Evolutionary conservation across 2,329 filamentous ascomycete species (phyloP), one percentile per base, ranked within the genome.

Genomic region (Penicillium oxalicum): DNA sequence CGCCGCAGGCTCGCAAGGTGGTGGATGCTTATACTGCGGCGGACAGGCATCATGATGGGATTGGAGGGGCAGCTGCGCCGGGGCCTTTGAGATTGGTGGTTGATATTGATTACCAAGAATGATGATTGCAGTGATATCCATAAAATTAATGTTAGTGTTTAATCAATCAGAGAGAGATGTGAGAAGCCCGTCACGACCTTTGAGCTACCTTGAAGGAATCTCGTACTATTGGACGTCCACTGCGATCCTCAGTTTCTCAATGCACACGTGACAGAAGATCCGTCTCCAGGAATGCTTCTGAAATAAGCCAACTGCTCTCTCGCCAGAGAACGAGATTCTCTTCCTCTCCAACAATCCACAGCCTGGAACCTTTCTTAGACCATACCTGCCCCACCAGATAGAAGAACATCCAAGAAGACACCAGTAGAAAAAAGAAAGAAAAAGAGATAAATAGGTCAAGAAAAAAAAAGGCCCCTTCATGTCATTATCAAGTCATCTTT

Each of bases 71-170:
- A 29, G 49, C 63, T 7, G n/a, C 51, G 9, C 47, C 59, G 28
- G 68, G 66, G 0, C 55, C 67, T 25, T 62, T 70, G 27, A 48
- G 63, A 13, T 50, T 69, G 36, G 55, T 48, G 9, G 61, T 60
- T 0, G 9, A 56, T 13, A 7, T 69, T 32, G 63, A 67, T 56
- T 69, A 64, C 52, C 43, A 48, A 32, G 56, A 55, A 18, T 53
- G 29, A 32, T 8, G 8, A 7, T 11, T 32, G 29, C 29, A 11
- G 29, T 32, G 29, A 32, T 32, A 32, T 11, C 29, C 11, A 11
- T 32, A 7, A 32, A 32, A 2, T 32, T 32, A 48, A 42, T 27
- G 28, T 18, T 40, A 27, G 34, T 27, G 6, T 24, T 35, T 33
- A 28, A 12, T 18, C 1, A 24, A 37, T 35, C 1, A n/a, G 39